Base-by-base conservation (phyloP, 306 rosid genomes). In the Quercus parvula region DNA sequence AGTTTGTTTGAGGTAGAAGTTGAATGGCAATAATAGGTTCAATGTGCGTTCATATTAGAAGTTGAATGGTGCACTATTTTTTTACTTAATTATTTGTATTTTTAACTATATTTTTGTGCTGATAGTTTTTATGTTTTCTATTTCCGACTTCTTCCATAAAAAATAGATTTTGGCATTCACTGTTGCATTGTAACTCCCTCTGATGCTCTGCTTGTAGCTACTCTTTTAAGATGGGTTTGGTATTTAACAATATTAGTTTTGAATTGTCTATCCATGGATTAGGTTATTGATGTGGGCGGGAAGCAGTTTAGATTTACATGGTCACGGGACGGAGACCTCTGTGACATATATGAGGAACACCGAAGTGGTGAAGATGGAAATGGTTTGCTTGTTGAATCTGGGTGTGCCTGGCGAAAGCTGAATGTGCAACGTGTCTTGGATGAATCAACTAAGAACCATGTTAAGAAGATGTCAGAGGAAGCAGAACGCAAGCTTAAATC, bases 201-300 rank as follows among this genome's bases (percentile, higher is more conserved):
- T 25, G 61, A n/a, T 75, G 75, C 54, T 71, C 4, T 3, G 57
- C 75, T 83, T 30, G 17, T 59, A 69, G 68, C 59, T 66, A 55
- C 84, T 1, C 54, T 2, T 64, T 14, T 77, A 72, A 57, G 41
- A 49, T 24, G 49, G 54, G 14, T 44, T 54, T n/a, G 56, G 63
- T 56, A 44, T 19, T 88, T 81, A 58, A 46, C 64, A 24, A 74
- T 75, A 28, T 77, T 56, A 73, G 68, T 35, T 76, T 77, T 75
- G 77, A 79, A 76, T 54, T 67, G 61, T 71, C 70, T 72, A 35
- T 71, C 15, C 41, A 35, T 89, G 77, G 76, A 57, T 63, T 89
- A 95, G 99, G 89, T 93, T 82, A 93, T 95, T 85, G 92, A 95
- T 80, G 93, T 95, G 75, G 98, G 94, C 54, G 99, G 98, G 80